Evolutionary conservation across 176 grass and related monocot genomes (phyloP), one percentile per base, ranked within the genome.

Genomic region (Juncus inflexus): DNA sequence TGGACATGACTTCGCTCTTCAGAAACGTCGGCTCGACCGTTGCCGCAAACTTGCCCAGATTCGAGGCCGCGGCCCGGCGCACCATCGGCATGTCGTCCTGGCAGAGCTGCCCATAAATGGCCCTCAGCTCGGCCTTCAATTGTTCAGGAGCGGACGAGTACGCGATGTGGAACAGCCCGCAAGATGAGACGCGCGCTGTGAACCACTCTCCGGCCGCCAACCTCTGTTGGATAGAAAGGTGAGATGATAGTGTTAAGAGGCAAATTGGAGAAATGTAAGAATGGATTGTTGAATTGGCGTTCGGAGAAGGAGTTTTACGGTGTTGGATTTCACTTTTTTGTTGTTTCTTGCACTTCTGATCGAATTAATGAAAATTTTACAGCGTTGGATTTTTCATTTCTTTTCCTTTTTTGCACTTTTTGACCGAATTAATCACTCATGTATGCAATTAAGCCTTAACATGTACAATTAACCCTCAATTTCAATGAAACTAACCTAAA

Each of bases 21-120:
- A 96, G 72, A 83, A 83, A 73, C 58, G 7, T 76, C 8, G 81
- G 82, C 76, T 96, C 91, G 58, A 96, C 54, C 9, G 91, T 96
- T 39, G 91, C 91, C 4, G 87, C 79, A 80, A 96, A 96, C 60
- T 88, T 96, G 66, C 91, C 87, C 41, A 96, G 86, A 70, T 87
- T 96, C 13, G 91, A 88, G 73, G 87, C 91, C 70, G 87, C 91
- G 50, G 91, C 84, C 63, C 91, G 87, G 77, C 91, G 75, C 8
- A 96, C 91, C 92, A 96, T 96, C 80, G 92, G 92, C 85, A 91
- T 91, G 74, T 91, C 92, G 81, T 96, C 92, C 76, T 91, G 92
- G 15, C 92, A 96, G 57, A 91, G 73, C 58, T 95, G 91, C 6
- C 83, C 79, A 70, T 88, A 96, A 9, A 83, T 83, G 15, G 76